Evolutionary conservation across 192 early-diverging fungal species (phyloP).

Genomic region (Dissophora globulifera): DNA sequence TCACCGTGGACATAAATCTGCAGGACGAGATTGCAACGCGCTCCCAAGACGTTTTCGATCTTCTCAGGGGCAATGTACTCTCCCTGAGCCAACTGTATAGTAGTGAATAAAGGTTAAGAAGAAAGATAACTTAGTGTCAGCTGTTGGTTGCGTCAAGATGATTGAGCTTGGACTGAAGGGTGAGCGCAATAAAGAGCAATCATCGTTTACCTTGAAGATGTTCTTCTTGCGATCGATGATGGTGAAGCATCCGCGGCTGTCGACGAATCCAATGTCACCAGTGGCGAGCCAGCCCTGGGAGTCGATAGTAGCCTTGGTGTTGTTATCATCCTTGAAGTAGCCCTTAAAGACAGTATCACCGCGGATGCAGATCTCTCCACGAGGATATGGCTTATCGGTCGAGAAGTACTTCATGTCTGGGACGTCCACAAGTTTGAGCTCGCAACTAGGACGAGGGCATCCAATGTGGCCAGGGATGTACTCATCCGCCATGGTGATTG

Average conservation of each 20-base stretch:
- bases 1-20: constrained; percentile 70
- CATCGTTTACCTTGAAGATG: constrained; percentile 69
- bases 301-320: constrained; percentile 82
- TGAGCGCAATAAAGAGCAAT: not conserved
- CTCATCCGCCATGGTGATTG: constrained; percentile 58
- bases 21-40: constrained; percentile 53
- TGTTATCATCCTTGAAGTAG: constrained; percentile 86
- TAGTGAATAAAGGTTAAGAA: not conserved
- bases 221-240: constrained; percentile 91
- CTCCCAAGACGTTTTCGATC: constrained; percentile 73
- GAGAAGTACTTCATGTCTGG: constrained; percentile 88
- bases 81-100: constrained; percentile 69
- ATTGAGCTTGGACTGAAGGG: not conserved
- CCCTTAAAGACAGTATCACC: constrained; percentile 78
- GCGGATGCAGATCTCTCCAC: constrained; percentile 91
- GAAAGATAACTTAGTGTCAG: no score
- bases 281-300: constrained; percentile 90
- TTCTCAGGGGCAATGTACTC: constrained; percentile 96
- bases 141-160: no score
- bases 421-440: constrained; percentile 88
- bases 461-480: constrained; percentile 74
- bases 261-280: constrained; percentile 83
- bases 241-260: constrained; percentile 73
- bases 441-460: constrained; percentile 66
- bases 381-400: constrained; percentile 77